These are phyloP conservation scores for Microdochium nivale DNA, from an alignment of 2,329 filamentous ascomycete species.

Conservation along the genomic window DNA sequence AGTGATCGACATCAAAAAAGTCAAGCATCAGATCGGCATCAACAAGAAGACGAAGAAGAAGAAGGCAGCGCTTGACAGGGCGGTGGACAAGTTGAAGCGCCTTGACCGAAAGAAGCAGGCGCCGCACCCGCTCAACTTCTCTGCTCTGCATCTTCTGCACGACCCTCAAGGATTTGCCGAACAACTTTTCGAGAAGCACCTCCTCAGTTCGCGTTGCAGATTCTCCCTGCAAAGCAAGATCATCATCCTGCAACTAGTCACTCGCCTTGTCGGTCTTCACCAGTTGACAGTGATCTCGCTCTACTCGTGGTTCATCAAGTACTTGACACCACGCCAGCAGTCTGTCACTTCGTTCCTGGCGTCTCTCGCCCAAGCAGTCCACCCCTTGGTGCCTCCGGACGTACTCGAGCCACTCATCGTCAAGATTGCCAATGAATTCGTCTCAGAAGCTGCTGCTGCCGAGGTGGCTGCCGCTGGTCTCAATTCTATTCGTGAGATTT, in stretches of 20 bases:
- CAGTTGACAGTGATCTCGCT: constrained; percentile 82
- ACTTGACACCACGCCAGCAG: constrained; percentile 77
- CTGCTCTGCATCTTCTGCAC: constrained; percentile 84
- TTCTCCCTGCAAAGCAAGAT: constrained; percentile 83
- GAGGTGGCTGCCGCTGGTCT: constrained; percentile 89
- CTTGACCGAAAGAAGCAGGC: constrained; percentile 82
- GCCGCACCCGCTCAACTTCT: constrained; percentile 89
- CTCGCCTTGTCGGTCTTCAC: constrained; percentile 83
- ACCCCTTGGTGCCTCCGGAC: constrained; percentile 87
- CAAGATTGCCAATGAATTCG: constrained; percentile 98
- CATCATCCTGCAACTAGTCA: constrained; percentile 83
- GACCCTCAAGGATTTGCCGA: constrained; percentile 94
- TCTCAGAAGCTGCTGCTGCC: constrained; percentile 83
- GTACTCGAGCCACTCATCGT: constrained; percentile 81
- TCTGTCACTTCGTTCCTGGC: constrained; percentile 91
- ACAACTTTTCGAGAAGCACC: constrained; percentile 78
- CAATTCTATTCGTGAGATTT: constrained; percentile 92
- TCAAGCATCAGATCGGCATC: constrained; percentile 80
- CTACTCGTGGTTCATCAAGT: constrained; percentile 96
- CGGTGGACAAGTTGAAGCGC: constrained; percentile 72
- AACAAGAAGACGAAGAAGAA: constrained; percentile 97
- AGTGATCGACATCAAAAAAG: constrained; percentile 65
- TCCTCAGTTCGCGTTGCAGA: constrained; percentile 79
- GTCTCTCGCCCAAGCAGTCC: constrained; percentile 83
- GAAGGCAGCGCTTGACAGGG: constrained; percentile 68